These are phyloP conservation scores for Nothophaeocryptopus gaeumannii DNA, from an alignment of 2,329 filamentous ascomycete species.

Conservation along the genomic window DNA sequence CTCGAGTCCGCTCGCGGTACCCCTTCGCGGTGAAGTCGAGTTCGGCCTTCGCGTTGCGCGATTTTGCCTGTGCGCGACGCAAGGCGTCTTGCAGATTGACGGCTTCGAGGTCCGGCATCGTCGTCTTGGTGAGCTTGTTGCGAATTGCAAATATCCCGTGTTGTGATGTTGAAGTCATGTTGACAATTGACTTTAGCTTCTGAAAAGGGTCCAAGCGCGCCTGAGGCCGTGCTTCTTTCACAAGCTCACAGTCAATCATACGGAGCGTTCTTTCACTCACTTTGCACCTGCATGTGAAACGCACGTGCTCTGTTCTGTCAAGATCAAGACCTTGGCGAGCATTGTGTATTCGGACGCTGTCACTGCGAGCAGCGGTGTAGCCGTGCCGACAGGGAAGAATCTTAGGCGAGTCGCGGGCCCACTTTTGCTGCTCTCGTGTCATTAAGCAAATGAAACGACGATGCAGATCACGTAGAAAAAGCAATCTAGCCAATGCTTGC, in stretches of 20 bases:
- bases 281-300: conserved; percentile 6
- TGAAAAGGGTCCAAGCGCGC: not conserved
- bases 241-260: not conserved
- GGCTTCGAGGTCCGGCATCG: conserved; percentile 1
- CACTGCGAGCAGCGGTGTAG: conserved; percentile 1
- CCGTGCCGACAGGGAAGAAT: conserved; percentile 5
- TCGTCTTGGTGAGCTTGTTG: not conserved
- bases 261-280: conserved; percentile 6
- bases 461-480: not conserved
- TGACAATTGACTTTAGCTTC: not conserved
- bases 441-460: not conserved
- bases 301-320: conserved; percentile 3
- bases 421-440: not conserved
- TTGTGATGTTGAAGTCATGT: conserved; percentile 4
- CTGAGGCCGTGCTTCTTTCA: too few relatives aligned
- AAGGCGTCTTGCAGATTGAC: not conserved
- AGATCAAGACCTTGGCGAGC: conserved; percentile 1
- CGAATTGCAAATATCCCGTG: not conserved
- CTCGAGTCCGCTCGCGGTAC: not conserved
- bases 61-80: not conserved
- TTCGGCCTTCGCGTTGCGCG: conserved; percentile 1
- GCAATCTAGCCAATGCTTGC: not conserved
- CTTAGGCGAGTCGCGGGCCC: conserved; percentile 2
- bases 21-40: conserved; percentile 1
- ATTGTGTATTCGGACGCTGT: not conserved